A percentile compares a stretch with the other conserved stretches of the same genome.
These are phyloP conservation scores for Ricinus communis DNA, from an alignment of 345 rosid species.

Conservation along the genomic window DNA sequence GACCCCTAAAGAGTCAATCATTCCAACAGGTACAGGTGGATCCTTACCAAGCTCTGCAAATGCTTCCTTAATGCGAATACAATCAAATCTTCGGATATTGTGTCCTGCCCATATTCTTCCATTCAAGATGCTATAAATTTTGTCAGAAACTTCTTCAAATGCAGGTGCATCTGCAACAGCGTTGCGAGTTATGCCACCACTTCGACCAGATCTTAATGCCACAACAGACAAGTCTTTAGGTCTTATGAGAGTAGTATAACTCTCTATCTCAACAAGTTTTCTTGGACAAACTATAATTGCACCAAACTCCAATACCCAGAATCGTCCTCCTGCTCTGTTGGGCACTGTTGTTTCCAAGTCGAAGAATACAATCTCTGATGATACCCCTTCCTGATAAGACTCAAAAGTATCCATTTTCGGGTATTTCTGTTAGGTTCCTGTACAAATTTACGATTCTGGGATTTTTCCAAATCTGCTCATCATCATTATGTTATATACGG, in stretches of 20 bases:
- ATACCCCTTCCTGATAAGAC: background rate
- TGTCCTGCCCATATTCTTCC: constrained; percentile 96
- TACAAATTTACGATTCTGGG: background rate
- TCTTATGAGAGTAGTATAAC: constrained; percentile 65
- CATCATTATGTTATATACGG: constrained; percentile 13
- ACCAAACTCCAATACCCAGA: constrained; percentile 78
- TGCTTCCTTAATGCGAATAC: constrained; percentile 76
- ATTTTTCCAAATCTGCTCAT: background rate
- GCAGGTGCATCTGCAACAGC: constrained; percentile 63
- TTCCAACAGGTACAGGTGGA: constrained; percentile 66
- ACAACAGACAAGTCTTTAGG: constrained; percentile 65
- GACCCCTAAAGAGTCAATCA: constrained; percentile 80
- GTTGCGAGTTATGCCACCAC: constrained; percentile 68
- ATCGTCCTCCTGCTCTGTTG: constrained; percentile 51
- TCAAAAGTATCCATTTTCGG: constrained; percentile 31
- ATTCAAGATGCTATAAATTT: constrained; percentile 55
- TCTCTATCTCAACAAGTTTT: constrained; percentile 64
- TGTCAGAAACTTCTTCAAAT: constrained; percentile 68
- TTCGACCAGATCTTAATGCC: constrained; percentile 50
- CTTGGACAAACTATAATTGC: constrained; percentile 74
- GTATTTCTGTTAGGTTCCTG: background rate
- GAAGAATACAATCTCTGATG: constrained; percentile 63
- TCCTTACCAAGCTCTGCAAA: constrained; percentile 58
- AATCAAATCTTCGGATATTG: constrained; percentile 81
- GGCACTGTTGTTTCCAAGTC: constrained; percentile 90